Base-by-base conservation (phyloP, 2,329 filamentous ascomycete species). In the Talaromyces funiculosus region DNA sequence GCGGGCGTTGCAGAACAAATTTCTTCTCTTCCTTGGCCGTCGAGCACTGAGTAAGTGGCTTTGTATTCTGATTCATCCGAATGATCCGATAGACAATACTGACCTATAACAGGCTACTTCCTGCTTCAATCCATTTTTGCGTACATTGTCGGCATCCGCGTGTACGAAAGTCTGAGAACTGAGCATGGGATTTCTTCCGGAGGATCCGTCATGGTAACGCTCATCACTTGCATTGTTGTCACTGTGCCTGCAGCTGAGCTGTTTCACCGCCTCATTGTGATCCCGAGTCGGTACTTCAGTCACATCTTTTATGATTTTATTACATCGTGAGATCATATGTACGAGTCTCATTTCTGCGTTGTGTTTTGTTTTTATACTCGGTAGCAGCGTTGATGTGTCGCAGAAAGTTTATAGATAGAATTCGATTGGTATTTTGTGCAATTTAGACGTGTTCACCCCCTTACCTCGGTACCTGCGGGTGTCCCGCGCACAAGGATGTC, bases 1-100 rank as follows among this genome's bases (percentile, higher is more conserved):
- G 60, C 68, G 59, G 14, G 53, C 76, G 2, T 71, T 80, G 18
- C 63, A 68, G 29, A 73, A 70, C 59, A 66, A 61, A 10, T 47
- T 73, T 3, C 67, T 80, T 20, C 67, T 75, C 18, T 72, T 67
- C 37, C 61, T 80, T 4, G 78, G 78, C 14, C 72, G 66, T 56
- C 67, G 78, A 55, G 78, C 77, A 16, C 73, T 78, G 58, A 78
- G 78, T 80, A 71, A 72, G 77, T 64, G 18, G 42, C 26, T 4
- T 3, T n/a, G n/a, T n/a, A 9, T 18, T 20, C 29, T 33, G 14
- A 5, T 18, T 31, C 16, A 4, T 51, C 16, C 22, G n/a, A 5
- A 29, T 18, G n/a, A 20, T 33, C 24, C 12, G 42, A 22, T 49
- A n/a, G 16, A 51, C 2, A 33, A 33, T 35, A 51, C 47, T 51